phyloP scores from a whole-genome alignment of 1,139 yeast genomes.

The Geotrichum klebahnii region DNA sequence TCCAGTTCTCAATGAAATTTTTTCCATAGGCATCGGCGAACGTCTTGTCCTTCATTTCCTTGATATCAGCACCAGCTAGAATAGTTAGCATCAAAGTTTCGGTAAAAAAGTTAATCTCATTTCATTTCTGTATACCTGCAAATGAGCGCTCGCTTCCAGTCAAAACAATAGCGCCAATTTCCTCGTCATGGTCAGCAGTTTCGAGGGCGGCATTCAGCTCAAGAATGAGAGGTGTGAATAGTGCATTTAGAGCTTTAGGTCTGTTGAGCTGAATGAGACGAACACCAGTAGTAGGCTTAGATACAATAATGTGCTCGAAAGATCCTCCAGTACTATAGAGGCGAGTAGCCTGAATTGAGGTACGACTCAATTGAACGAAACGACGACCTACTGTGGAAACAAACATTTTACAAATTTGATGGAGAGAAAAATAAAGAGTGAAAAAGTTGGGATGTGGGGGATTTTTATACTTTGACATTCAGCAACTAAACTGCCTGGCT shows the following conservation, averaged over 20 bases:
- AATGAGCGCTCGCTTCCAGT: slow-evolving; percentile 48
- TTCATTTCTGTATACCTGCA: slow-evolving; percentile 33
- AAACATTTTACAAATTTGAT: no score
- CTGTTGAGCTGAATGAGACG: slow-evolving; percentile 55
- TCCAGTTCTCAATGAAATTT: slow-evolving; percentile 43
- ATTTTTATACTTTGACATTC: no score
- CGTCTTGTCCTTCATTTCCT: slow-evolving; percentile 46
- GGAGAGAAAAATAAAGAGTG: no score
- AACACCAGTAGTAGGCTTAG: slow-evolving; percentile 44
- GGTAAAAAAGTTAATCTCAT: background rate
- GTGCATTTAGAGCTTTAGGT: slow-evolving; percentile 64
- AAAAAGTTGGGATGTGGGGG: no score
- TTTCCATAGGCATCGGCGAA: slow-evolving; percentile 40
- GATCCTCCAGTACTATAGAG: slow-evolving; percentile 34
- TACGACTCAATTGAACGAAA: background rate
- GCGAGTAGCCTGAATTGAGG: background rate
- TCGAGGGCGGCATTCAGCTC: slow-evolving; percentile 45
- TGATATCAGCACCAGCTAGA: slow-evolving; percentile 51
- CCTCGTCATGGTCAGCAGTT: slow-evolving; percentile 41
- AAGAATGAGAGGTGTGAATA: slow-evolving; percentile 47
- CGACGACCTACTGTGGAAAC: slow-evolving; percentile 4
- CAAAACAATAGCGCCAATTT: slow-evolving; percentile 46
- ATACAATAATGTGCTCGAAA: slow-evolving; percentile 42
- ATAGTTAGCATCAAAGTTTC: background rate
- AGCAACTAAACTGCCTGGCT: no score